Conservation (phyloP, 1,139 yeast genomes). For the Yamadazyma kanchanaburiensis region DNA sequence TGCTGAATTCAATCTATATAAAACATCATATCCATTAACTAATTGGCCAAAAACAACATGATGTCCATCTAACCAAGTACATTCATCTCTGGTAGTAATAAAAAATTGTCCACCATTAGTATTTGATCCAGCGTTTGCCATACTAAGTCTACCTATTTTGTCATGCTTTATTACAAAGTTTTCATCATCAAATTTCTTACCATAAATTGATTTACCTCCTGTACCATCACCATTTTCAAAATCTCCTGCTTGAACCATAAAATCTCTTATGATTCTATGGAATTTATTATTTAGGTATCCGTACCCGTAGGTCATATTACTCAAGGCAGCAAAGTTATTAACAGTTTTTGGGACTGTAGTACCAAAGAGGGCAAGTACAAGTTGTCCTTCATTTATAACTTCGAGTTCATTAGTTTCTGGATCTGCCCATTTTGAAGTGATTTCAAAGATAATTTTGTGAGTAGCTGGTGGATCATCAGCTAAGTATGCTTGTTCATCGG, state of each 20-base stretch:
- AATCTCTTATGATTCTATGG: conserved; percentile 36
- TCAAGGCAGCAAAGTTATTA: conserved; percentile 31
- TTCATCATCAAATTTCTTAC: conserved; percentile 34
- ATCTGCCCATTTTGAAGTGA: conserved; percentile 11
- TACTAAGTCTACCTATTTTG: conserved; percentile 37
- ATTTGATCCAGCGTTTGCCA: conserved; percentile 57
- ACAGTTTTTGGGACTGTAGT: conserved; percentile 36
- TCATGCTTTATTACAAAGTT: conserved; percentile 31
- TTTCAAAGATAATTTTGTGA: conserved; percentile 22
- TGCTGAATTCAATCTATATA: conserved; percentile 33
- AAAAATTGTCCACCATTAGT: conserved; percentile 97
- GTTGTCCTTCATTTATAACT: conserved; percentile 14
- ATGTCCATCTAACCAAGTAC: conserved; percentile 47
- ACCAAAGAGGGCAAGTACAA: conserved; percentile 26
- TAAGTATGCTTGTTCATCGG: conserved; percentile 11
- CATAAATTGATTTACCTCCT: conserved; percentile 32
- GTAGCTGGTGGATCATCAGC: conserved; percentile 26
- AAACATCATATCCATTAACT: conserved; percentile 37
- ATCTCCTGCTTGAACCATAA: conserved; percentile 43
- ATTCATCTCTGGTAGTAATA: conserved; percentile 26
- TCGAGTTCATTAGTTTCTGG: conserved; percentile 11
- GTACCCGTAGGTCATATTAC: conserved; percentile 29
- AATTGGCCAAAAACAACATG: conserved; percentile 59
- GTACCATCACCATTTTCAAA: conserved; percentile 23
- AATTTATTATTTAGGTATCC: conserved; percentile 31